phyloP scores from a whole-genome alignment of 2,329 filamentous ascomycete genomes.

The Aspergillus pseudonomiae region DNA sequence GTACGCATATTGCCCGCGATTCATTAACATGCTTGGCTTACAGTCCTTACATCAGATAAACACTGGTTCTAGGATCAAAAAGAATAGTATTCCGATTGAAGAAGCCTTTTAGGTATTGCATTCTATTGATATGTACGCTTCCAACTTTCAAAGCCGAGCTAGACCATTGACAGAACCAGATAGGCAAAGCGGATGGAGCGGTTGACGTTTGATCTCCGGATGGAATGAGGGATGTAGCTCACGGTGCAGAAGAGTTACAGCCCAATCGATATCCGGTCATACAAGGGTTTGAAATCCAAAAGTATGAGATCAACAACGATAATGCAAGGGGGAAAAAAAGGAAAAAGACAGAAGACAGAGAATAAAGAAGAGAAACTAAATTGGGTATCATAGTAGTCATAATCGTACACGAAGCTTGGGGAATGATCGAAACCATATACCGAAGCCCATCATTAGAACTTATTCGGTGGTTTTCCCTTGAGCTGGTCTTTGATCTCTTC shows the following conservation, averaged over 20 bases:
- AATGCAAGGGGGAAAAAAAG: neutral
- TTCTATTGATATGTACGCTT: conserved; percentile 18
- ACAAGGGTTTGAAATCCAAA: neutral
- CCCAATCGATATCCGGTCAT: conserved; percentile 28
- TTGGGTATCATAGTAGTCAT: conserved; percentile 12
- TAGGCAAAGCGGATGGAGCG: conserved; percentile 26
- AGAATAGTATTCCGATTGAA: neutral
- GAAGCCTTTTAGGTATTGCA: neutral
- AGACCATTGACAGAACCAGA: conserved; percentile 12
- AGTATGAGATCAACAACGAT: neutral
- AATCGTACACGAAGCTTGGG: conserved; percentile 7
- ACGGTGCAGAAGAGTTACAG: conserved; percentile 22
- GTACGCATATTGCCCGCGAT: neutral
- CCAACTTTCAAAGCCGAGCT: conserved; percentile 21
- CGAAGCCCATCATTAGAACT: conserved; percentile 22
- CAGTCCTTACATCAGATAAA: neutral
- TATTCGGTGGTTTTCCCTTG: conserved; percentile 40
- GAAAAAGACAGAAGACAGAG: neutral
- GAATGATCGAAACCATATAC: neutral
- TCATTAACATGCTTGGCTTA: neutral
- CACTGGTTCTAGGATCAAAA: neutral
- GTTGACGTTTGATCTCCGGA: conserved; percentile 25
- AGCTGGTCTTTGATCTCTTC: conserved; percentile 48
- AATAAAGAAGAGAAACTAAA: conserved; percentile 1
- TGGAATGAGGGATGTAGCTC: conserved; percentile 28